Conservation (phyloP, 108 stramenopile genomes). For the Discostella stelligeroides region DNA sequence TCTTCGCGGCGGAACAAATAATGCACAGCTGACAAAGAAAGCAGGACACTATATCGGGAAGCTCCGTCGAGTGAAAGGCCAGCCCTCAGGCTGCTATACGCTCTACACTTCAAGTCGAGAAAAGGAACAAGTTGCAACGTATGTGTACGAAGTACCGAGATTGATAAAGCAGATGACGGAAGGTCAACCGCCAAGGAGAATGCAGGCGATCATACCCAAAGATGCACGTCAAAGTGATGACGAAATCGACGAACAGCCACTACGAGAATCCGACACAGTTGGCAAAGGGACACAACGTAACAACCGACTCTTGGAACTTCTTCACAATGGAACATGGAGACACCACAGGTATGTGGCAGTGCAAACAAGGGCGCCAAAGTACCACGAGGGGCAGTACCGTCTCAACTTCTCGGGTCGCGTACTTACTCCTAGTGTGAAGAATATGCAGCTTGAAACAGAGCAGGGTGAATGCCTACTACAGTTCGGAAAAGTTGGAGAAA, state of each 20-base stretch:
- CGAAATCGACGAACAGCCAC: background rate
- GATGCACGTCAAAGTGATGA: background rate
- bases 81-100: conserved; percentile 48
- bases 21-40: conserved; percentile 64
- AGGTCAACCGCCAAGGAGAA: conserved; percentile 69
- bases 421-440: conserved; percentile 66
- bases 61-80: conserved; percentile 47
- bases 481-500: conserved; percentile 72
- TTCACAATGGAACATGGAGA: conserved; percentile 41
- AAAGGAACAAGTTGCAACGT: conserved; percentile 63
- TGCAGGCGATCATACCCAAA: conserved; percentile 58
- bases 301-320: conserved; percentile 31
- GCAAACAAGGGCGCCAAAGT: conserved; percentile 61
- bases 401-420: conserved; percentile 74
- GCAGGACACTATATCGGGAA: conserved; percentile 76
- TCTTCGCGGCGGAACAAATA: conserved; percentile 48
- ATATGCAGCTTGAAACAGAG: conserved; percentile 70
- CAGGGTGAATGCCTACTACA: conserved; percentile 58
- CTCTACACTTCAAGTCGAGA: conserved; percentile 42
- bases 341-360: conserved; percentile 34
- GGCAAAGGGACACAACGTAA: background rate
- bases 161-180: conserved; percentile 59
- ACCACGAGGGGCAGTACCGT: conserved; percentile 60
- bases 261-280: conserved; percentile 2
- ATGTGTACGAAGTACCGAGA: conserved; percentile 55